phyloP scores from a whole-genome alignment of 805 yeast species.

The Saccharomycopsis synnaedendra region DNA sequence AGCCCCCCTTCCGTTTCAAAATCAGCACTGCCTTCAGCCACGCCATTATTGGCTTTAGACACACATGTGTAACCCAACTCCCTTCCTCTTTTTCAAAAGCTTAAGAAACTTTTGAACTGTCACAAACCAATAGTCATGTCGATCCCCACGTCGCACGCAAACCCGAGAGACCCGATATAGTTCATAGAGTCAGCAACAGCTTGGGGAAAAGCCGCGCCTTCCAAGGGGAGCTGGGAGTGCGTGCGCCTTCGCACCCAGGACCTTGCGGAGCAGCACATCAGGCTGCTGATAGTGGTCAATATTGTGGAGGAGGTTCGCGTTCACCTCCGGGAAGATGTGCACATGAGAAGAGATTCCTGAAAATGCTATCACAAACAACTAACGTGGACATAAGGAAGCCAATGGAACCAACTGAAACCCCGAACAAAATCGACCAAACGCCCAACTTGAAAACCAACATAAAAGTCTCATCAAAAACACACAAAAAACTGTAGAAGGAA shows the following conservation, averaged over 20 bases:
- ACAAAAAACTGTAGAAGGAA: too few relatives aligned
- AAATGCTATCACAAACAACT: too few relatives aligned
- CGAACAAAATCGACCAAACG: too few relatives aligned
- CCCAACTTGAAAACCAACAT: too few relatives aligned
- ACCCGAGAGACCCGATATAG: conserved; percentile 23
- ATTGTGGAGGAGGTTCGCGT: not conserved
- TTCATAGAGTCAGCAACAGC: conserved; percentile 25
- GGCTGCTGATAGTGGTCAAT: not conserved
- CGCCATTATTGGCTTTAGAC: conserved; percentile 27
- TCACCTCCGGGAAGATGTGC: conserved; percentile 6
- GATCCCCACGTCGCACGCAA: conserved; percentile 32
- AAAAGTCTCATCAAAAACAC: too few relatives aligned
- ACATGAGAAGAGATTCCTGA: not conserved
- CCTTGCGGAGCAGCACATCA: not conserved
- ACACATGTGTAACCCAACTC: conserved; percentile 23
- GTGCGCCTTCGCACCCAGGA: conserved; percentile 3
- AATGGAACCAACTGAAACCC: too few relatives aligned
- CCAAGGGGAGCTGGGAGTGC: not conserved
- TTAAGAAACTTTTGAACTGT: conserved; percentile 27
- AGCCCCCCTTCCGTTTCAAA: conserved; percentile 19
- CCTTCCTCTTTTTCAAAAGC: conserved; percentile 21
- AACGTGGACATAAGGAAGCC: too few relatives aligned
- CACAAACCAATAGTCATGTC: conserved; percentile 28
- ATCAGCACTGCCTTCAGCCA: not conserved
- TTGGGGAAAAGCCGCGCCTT: conserved; percentile 21